A percentile compares a stretch with the other conserved stretches of the same genome.
Evolutionary conservation across 768 basidiomycete species (phyloP).

Genomic region (Tulasnella sp.): DNA sequence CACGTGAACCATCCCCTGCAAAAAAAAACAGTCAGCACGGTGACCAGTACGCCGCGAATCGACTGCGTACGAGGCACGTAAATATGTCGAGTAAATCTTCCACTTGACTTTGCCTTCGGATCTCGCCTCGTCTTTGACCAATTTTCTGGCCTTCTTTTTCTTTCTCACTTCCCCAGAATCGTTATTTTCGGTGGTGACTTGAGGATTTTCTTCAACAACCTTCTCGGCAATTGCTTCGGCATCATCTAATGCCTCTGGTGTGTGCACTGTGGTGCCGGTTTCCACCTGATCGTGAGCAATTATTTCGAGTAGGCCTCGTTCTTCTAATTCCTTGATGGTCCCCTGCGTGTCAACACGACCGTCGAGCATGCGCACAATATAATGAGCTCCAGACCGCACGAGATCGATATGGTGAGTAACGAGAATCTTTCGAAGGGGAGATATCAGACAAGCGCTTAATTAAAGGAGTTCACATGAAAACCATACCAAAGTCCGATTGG

Average conservation of each 20-base stretch:
- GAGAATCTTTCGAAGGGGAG: constrained; percentile 22
- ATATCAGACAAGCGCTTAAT: constrained; percentile 16
- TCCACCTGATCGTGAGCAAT: constrained; percentile 26
- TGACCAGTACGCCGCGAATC: no score
- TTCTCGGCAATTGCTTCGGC: constrained; percentile 22
- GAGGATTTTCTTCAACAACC: constrained; percentile 31
- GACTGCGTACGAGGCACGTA: constrained; percentile 26
- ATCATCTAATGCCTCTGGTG: constrained; percentile 23
- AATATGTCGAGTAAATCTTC: constrained; percentile 30
- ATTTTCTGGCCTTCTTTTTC: constrained; percentile 16
- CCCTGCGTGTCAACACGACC: constrained; percentile 33
- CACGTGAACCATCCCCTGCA: constrained; percentile 58
- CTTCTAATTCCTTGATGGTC: constrained; percentile 27
- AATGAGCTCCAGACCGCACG: constrained; percentile 29
- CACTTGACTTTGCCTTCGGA: constrained; percentile 28
- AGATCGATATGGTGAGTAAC: constrained; percentile 37
- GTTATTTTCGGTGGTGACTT: no score
- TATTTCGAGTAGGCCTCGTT: constrained; percentile 27
- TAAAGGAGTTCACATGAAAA: background rate
- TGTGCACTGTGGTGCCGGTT: constrained; percentile 12
- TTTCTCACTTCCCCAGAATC: constrained; percentile 64
- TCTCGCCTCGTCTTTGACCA: constrained; percentile 26
- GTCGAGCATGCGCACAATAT: constrained; percentile 31
- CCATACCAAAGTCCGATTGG: constrained; percentile 29
- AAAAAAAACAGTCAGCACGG: constrained; percentile 16